phyloP scores from a whole-genome alignment of 2,329 filamentous ascomycete species.

The Reticulascus tulasneorum region DNA sequence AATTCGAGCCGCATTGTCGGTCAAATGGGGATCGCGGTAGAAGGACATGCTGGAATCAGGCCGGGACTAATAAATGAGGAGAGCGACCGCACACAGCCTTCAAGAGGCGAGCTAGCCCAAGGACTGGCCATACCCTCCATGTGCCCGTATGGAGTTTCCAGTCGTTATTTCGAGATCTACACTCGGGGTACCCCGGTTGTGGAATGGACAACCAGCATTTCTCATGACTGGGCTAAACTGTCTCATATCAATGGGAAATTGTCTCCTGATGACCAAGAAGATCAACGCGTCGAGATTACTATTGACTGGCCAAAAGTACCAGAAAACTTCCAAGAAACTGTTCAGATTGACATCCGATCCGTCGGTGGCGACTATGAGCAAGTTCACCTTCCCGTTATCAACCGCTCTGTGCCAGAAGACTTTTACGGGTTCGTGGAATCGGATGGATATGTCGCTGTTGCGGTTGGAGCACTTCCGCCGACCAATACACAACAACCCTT shows the following conservation, averaged over 20 bases:
- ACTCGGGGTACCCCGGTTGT: conserved; percentile 25
- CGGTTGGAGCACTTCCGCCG: conserved; percentile 15
- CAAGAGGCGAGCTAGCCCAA: conserved; percentile 24
- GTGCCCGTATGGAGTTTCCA: conserved; percentile 25
- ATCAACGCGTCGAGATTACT: conserved; percentile 24
- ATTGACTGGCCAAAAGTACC: conserved; percentile 34
- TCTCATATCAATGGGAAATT: conserved; percentile 24
- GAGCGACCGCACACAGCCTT: conserved; percentile 44
- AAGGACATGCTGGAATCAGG: conserved; percentile 28
- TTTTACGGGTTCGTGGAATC: conserved; percentile 31
- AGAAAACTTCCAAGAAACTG: conserved; percentile 37
- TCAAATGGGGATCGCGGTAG: conserved; percentile 27
- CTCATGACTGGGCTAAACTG: conserved; percentile 29
- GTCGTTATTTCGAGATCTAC: conserved; percentile 31
- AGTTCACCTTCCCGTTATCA: conserved; percentile 20
- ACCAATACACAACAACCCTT: conserved; percentile 17
- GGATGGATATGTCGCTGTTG: conserved; percentile 28
- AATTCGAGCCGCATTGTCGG: conserved; percentile 41
- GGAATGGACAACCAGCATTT: conserved; percentile 22
- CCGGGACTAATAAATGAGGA: conserved; percentile 46
- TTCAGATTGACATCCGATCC: conserved; percentile 27
- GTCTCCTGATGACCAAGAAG: conserved; percentile 22
- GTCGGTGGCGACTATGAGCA: conserved; percentile 33
- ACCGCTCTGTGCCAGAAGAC: conserved; percentile 22
- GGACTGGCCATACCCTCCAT: conserved; percentile 25